Conservation (phyloP, 768 basidiomycete genomes). For the Leccinum incarnatum region DNA sequence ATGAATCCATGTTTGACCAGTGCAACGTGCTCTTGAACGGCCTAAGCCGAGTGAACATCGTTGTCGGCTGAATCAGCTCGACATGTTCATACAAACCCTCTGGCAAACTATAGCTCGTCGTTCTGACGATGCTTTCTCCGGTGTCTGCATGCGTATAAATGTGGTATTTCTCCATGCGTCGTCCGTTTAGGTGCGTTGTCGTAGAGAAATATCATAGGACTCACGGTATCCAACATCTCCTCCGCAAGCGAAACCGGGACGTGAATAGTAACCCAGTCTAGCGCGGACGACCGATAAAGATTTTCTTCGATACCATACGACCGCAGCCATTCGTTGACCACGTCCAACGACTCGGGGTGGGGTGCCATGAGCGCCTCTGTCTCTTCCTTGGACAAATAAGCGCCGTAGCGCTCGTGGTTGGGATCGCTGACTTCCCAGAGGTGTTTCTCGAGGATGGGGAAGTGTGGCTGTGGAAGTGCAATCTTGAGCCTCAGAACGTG, state of each 20-base stretch:
- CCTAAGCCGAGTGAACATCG: slow-evolving; percentile 55
- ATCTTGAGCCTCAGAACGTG: slow-evolving; percentile 54
- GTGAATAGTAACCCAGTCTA: slow-evolving; percentile 65
- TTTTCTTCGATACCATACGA: slow-evolving; percentile 50
- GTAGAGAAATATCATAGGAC: slow-evolving; percentile 8
- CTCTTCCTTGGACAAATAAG: slow-evolving; percentile 60
- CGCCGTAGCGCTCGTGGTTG: slow-evolving; percentile 50
- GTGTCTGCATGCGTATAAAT: slow-evolving; percentile 54
- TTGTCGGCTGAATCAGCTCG: slow-evolving; percentile 71
- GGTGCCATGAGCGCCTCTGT: slow-evolving; percentile 63
- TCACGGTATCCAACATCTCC: slow-evolving; percentile 67
- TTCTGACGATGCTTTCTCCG: slow-evolving; percentile 58
- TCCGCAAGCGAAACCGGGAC: slow-evolving; percentile 61
- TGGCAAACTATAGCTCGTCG: slow-evolving; percentile 67
- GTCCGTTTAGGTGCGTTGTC: neutral
- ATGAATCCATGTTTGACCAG: slow-evolving; percentile 19
- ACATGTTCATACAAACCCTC: slow-evolving; percentile 55
- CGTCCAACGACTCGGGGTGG: slow-evolving; percentile 46
- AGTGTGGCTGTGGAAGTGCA: slow-evolving; percentile 53
- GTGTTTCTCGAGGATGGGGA: slow-evolving; percentile 47
- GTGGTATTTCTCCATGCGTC: slow-evolving; percentile 50
- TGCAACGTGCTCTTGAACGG: slow-evolving; percentile 42
- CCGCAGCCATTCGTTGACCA: slow-evolving; percentile 61
- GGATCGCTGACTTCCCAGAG: slow-evolving; percentile 61
- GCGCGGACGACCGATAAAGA: slow-evolving; percentile 55